phyloP scores from a whole-genome alignment of 192 early-diverging fungal species.

The Radiomyces spectabilis region DNA sequence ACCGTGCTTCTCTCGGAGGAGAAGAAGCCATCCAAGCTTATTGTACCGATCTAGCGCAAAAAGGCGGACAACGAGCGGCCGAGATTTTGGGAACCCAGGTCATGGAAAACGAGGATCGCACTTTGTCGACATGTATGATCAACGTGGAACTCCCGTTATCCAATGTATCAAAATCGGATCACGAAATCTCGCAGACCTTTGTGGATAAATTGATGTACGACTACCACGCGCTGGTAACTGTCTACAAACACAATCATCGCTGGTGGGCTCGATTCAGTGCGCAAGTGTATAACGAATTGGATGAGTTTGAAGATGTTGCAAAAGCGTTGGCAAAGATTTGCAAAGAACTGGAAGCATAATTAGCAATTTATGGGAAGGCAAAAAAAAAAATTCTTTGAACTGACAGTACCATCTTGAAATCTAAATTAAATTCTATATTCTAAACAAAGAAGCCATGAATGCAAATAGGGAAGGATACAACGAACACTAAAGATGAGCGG shows the following conservation, averaged over 20 bases:
- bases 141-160: constrained; percentile 49
- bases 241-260: constrained; percentile 35
- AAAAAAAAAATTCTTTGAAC: too few species aligned
- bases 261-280: constrained; percentile 51
- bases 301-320: constrained; percentile 38
- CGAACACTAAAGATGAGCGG: background rate
- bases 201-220: constrained; percentile 28
- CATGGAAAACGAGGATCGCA: constrained; percentile 37
- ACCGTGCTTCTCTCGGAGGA: constrained; percentile 46
- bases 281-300: constrained; percentile 48
- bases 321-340: constrained; percentile 36
- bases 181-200: constrained; percentile 21
- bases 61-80: constrained; percentile 46
- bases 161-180: constrained; percentile 8
- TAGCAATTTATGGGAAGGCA: too few species aligned
- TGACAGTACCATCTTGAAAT: too few species aligned
- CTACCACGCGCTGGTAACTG: constrained; percentile 8
- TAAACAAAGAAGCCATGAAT: too few species aligned
- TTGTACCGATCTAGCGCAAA: constrained; percentile 41
- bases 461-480: too few species aligned
- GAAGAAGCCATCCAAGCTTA: constrained; percentile 52
- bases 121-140: constrained; percentile 45
- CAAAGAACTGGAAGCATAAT: constrained; percentile 22
- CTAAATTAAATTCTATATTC: too few species aligned
- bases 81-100: constrained; percentile 46